Percentiles rank a stretch among this genome's conserved stretches.
These are phyloP conservation scores for Colletotrichum viniferum DNA, from an alignment of 2,329 filamentous ascomycete species.

Conservation along the genomic window DNA sequence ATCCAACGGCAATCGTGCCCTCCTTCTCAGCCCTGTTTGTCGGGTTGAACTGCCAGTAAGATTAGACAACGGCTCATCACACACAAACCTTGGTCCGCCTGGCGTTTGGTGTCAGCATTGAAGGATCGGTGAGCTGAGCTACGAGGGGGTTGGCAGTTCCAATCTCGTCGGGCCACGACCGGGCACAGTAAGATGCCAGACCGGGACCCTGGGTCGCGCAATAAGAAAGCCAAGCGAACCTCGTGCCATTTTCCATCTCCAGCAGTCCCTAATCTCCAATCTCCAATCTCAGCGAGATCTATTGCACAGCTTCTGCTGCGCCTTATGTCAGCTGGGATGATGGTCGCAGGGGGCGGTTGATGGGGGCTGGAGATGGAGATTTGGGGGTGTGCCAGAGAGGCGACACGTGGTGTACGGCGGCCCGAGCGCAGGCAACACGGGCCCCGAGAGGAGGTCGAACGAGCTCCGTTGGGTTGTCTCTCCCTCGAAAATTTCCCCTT, in stretches of 20 bases:
- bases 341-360: neutral
- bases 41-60: neutral
- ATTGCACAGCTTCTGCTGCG: neutral
- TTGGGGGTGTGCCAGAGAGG: neutral
- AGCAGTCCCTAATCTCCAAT: constrained; percentile 10
- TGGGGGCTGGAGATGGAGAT: neutral
- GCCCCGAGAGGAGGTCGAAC: neutral
- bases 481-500: neutral
- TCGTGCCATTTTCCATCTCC: constrained; percentile 1
- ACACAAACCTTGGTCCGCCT: neutral
- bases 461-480: neutral
- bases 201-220: neutral
- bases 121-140: neutral
- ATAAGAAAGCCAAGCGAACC: neutral
- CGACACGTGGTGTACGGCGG: constrained; percentile 5
- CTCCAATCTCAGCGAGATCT: constrained; percentile 4
- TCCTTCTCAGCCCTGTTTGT: neutral
- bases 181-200: neutral
- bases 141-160: neutral
- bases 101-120: neutral
- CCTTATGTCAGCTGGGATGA: constrained; percentile 12
- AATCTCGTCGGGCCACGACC: neutral
- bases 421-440: neutral
- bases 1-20: neutral
- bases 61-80: neutral